A percentile compares a stretch with the other conserved stretches of the same genome.
phyloP scores from a whole-genome alignment of 805 yeast genomes.

The Komagataella pastoris region DNA sequence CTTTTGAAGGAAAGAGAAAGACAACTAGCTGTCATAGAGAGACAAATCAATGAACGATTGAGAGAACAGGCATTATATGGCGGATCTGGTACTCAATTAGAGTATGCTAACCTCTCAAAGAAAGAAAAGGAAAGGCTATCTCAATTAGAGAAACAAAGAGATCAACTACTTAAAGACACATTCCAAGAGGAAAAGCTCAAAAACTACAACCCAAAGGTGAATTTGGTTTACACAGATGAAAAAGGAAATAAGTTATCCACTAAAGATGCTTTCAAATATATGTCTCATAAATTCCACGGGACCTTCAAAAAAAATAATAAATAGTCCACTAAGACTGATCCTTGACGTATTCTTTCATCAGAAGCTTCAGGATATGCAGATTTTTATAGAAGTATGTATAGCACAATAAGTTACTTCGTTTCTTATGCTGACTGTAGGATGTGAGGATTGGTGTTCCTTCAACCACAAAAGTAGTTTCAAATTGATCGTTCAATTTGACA shows the following conservation, averaged over 20 bases:
- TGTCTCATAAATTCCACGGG: constrained; percentile 75
- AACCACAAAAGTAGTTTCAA: not conserved
- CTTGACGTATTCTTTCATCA: not conserved
- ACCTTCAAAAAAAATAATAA: constrained; percentile 1
- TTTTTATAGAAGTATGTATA: not conserved
- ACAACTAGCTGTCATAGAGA: not conserved
- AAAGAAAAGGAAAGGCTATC: constrained; percentile 1
- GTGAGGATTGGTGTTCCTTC: not conserved
- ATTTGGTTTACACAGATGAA: constrained; percentile 49
- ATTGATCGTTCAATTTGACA: not conserved
- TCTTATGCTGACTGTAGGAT: not conserved
- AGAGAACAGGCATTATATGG: not conserved
- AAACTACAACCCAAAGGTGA: constrained; percentile 32
- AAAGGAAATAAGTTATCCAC: constrained; percentile 43
- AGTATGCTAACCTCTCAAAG: not conserved
- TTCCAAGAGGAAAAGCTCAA: constrained; percentile 8
- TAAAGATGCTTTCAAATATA: constrained; percentile 64
- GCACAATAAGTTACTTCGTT: not conserved
- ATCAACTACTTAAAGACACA: constrained; percentile 2
- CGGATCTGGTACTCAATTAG: not conserved
- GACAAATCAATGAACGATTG: constrained; percentile 3
- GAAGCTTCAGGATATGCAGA: not conserved
- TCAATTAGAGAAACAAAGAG: not conserved
- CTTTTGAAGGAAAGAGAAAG: not conserved
- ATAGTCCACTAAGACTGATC: not conserved